Evolutionary conservation across 1,284 basidiomycete species (phyloP).

Genomic region (Marasmius oreades): DNA sequence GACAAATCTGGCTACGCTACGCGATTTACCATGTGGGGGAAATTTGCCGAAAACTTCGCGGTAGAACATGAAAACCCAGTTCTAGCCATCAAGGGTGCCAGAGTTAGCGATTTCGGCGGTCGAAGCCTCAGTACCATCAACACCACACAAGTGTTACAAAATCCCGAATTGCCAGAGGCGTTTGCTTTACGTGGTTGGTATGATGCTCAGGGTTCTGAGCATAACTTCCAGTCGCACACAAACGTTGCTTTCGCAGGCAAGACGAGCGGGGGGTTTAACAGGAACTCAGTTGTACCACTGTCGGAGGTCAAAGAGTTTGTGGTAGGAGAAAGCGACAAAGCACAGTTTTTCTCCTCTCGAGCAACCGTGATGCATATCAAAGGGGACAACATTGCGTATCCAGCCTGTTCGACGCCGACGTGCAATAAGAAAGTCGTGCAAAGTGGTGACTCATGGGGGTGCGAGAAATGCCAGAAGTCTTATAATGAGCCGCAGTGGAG

Average conservation of each 20-base stretch:
- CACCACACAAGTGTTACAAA: slow-evolving; percentile 68
- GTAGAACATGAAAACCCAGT: slow-evolving; percentile 56
- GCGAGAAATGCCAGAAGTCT: slow-evolving; percentile 89
- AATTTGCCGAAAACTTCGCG: slow-evolving; percentile 84
- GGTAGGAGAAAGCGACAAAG: slow-evolving; percentile 76
- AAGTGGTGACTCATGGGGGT: slow-evolving; percentile 74
- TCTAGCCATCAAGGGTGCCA: slow-evolving; percentile 93
- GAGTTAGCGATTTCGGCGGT: slow-evolving; percentile 93
- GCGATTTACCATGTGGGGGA: slow-evolving; percentile 94
- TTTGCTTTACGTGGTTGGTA: slow-evolving; percentile 92
- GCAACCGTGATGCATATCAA: slow-evolving; percentile 92
- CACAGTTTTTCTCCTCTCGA: slow-evolving; percentile 79
- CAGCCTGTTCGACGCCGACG: slow-evolving; percentile 78
- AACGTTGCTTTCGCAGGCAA: slow-evolving; percentile 32
- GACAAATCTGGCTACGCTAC: slow-evolving; percentile 83
- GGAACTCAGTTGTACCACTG: slow-evolving; percentile 71
- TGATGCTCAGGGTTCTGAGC: slow-evolving; percentile 61
- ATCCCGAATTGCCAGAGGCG: slow-evolving; percentile 88
- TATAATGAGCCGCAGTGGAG: slow-evolving; percentile 79
- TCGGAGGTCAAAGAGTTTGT: slow-evolving; percentile 81
- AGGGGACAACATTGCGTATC: slow-evolving; percentile 83
- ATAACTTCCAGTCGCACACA: slow-evolving; percentile 72
- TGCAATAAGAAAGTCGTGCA: slow-evolving; percentile 94
- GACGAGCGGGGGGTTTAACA: slow-evolving; percentile 53
- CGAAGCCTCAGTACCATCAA: slow-evolving; percentile 66